Percentiles rank a stretch among this genome's conserved stretches.
Evolutionary conservation across 1,139 yeast species (phyloP).

Genomic region (Saccharomyces hybrid): DNA sequence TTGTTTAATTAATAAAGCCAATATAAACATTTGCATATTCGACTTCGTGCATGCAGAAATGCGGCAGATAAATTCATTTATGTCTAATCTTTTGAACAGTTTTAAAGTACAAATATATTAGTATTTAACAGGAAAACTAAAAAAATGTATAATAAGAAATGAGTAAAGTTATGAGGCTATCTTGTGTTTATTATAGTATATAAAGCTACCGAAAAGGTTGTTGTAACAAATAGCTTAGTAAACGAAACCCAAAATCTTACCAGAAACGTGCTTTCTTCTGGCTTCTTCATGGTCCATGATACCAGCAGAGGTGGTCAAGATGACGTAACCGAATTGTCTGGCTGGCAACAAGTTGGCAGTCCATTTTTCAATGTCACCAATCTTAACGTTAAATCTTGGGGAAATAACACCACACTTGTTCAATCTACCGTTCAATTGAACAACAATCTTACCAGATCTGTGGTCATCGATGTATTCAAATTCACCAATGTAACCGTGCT

Average conservation of each 20-base stretch:
- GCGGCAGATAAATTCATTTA: background rate
- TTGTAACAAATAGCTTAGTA: constrained; percentile 42
- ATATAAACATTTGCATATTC: background rate
- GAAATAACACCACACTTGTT: constrained; percentile 98
- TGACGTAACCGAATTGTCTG: constrained; percentile 96
- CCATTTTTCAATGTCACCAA: constrained; percentile 94
- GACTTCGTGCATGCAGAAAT: background rate
- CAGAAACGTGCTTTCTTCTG: constrained; percentile 99
- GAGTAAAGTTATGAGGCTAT: background rate
- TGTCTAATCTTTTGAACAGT: background rate
- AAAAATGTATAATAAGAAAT: background rate
- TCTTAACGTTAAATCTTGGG: constrained; percentile 95
- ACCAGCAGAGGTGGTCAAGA: constrained; percentile 98
- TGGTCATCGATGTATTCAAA: constrained; percentile 98
- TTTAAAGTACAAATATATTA: background rate
- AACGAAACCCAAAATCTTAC: constrained; percentile 94
- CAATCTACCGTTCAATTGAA: constrained; percentile 94
- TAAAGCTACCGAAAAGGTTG: background rate
- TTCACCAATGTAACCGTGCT: constrained; percentile 99
- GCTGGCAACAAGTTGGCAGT: constrained; percentile 96
- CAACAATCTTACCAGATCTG: constrained; percentile 97
- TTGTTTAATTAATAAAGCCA: background rate
- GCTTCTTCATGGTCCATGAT: constrained; percentile 99
- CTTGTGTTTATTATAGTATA: background rate
- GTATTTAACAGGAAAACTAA: background rate